Base-by-base conservation (phyloP, 2,329 filamentous ascomycete genomes). In the Penicillium capsulatum region DNA sequence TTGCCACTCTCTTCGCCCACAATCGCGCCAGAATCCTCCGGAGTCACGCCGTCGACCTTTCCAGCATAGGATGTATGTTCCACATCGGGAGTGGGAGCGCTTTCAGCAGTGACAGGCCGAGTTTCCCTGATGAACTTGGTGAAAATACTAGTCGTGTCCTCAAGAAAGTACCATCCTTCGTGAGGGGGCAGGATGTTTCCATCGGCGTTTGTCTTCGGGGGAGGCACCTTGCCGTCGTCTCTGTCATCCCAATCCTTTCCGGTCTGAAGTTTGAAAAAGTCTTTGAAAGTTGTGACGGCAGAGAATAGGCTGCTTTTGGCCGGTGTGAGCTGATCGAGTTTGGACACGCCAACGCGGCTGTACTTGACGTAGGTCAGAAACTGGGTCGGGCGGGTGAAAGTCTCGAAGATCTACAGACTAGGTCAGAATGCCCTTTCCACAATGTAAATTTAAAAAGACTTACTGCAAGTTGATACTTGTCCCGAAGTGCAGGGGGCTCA, bases 371-470 rank as follows among this genome's bases (percentile, higher is more conserved):
- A 76, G 31, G 79, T 76, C 48, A 73, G 75, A 64, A 86, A 89
- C 0, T 76, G 72, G 42, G 67, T 69, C 0, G 82, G 82, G 10
- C 66, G 63, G 8, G 72, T 66, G 44, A 78, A 72, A 4, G 81
- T 83, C 60, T 87, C 79, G 66, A 80, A 86, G 35, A 90, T 70
- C 82, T 88, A n/a, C n/a, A n/a, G n/a, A n/a, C n/a, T n/a, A n/a
- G n/a, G n/a, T n/a, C n/a, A n/a, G n/a, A n/a, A n/a, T n/a, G 26
- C 6, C 10, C 6, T 28, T 14, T 14, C 13, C 6, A 7, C 9
- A 28, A 11, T 7, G n/a, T 7, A 4, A 28, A 14, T 28, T 28
- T 14, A 4, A 14, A 14, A 11, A 28, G 13, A 64, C 76, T 65
- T 66, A 85, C 82, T 43, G 72, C 76, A 2, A 86, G 60, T 0